A percentile compares a stretch with the other conserved stretches of the same genome.
Evolutionary conservation across 768 basidiomycete genomes (phyloP).

Genomic region (Tulasnella calospora): DNA sequence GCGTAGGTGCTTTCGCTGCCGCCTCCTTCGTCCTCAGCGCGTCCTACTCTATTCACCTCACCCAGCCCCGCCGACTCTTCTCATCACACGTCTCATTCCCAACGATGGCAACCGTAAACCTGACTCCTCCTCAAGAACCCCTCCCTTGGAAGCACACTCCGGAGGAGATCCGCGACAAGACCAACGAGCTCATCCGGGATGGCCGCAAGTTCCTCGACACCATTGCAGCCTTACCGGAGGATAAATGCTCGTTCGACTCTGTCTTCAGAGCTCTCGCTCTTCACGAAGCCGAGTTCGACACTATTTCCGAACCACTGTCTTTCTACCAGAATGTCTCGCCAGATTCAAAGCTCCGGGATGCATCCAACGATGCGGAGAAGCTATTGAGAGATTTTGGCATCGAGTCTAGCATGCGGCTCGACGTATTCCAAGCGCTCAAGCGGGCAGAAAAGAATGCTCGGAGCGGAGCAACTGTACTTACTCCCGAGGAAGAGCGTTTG

Average conservation of each 20-base stretch:
- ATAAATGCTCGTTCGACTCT: slow-evolving; percentile 60
- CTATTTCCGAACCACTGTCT: slow-evolving; percentile 52
- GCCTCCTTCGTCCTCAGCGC: slow-evolving; percentile 21
- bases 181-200: slow-evolving; percentile 54
- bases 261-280: slow-evolving; percentile 53
- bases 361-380: slow-evolving; percentile 69
- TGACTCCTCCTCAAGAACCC: slow-evolving; percentile 55
- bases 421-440: slow-evolving; percentile 69
- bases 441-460: slow-evolving; percentile 65
- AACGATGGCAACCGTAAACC: slow-evolving; percentile 4
- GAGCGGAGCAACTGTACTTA: slow-evolving; percentile 52
- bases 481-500: slow-evolving; percentile 65
- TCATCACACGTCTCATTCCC: slow-evolving; percentile 16
- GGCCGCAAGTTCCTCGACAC: slow-evolving; percentile 54
- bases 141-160: slow-evolving; percentile 63
- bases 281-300: slow-evolving; percentile 53
- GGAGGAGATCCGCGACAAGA: slow-evolving; percentile 53
- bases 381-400: slow-evolving; percentile 65
- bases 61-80: not conserved
- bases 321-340: slow-evolving; percentile 84
- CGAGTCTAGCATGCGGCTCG: slow-evolving; percentile 73
- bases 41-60: slow-evolving; percentile 17
- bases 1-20: slow-evolving; percentile 22
- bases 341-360: slow-evolving; percentile 71
- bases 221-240: slow-evolving; percentile 52